Evolutionary conservation across 2,329 filamentous ascomycete species (phyloP), one percentile per base, ranked within the genome.

Genomic region (Colletotrichum orbiculare): DNA sequence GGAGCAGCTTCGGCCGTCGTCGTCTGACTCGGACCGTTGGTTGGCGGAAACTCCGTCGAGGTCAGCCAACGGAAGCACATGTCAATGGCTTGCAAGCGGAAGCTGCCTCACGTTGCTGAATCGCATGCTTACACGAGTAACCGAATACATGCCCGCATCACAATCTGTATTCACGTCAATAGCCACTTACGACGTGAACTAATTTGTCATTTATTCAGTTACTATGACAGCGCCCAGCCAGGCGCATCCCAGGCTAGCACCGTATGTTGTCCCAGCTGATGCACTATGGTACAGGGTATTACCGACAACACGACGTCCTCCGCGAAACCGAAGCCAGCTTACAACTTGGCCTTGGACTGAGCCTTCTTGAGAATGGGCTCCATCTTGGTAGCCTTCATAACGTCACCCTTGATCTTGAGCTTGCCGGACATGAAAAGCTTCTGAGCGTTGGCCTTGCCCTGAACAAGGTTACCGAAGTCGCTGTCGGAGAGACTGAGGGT

Each of bases 381-480:
- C 81, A 97, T 88, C 89, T 96, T 97, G 66, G 94, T 97, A 42
- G 96, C 92, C 88, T 97, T 97, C 95, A 98, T 98, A 67, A 98
- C 89, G 78, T 98, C 94, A 69, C 96, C 96, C 88, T 94, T 96
- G 77, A 98, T 88, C 91, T 98, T 99, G 76, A 99, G 85, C 86
- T 97, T 97, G 73, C 96, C 96, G n/a, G 88, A 88, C 95, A 99
- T 98, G 83, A 98, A 97, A 69, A 99, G 83, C 72, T 90, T 89
- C 85, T 99, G 96, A 62, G 96, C 94, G 76, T 97, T 97, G 73
- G 92, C 93, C 84, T 96, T 93, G 76, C 96, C 96, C 42, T 84
- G 75, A 59, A 97, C 89, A 70, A 99, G 87, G 77, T 91, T 90
- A 70, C 83, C 88, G 76, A 99, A 99, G 80, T 98, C 93, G 63